These are phyloP conservation scores for Emergomyces pasteurianus DNA, from an alignment of 2,329 filamentous ascomycete genomes.

Conservation along the genomic window DNA sequence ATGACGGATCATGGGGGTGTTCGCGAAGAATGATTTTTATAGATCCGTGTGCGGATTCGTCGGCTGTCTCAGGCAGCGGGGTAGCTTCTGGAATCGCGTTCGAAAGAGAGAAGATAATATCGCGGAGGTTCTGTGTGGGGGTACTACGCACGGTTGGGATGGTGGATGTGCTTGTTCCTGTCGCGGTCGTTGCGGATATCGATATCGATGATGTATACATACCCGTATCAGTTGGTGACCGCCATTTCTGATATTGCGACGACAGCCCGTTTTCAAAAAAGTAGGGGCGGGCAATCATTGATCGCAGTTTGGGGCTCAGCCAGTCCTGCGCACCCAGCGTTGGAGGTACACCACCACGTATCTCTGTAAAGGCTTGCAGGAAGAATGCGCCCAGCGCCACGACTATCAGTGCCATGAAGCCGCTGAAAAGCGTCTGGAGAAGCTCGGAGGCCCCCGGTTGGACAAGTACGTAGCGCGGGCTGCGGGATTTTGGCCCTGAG, in stretches of 20 bases:
- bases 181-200: neutral
- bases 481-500: conserved; percentile 30
- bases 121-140: conserved; percentile 14
- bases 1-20: conserved; percentile 1
- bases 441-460: conserved; percentile 43
- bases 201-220: conserved; percentile 2
- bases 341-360: conserved; percentile 46
- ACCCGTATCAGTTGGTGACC: conserved; percentile 8
- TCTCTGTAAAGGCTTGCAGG: conserved; percentile 49
- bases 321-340: conserved; percentile 44
- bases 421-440: conserved; percentile 42
- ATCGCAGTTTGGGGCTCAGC: conserved; percentile 41
- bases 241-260: conserved; percentile 10
- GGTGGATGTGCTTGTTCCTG: neutral
- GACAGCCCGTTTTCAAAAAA: conserved; percentile 17
- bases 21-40: conserved; percentile 7
- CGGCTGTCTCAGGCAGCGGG: conserved; percentile 16
- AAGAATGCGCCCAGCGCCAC: conserved; percentile 52
- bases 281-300: conserved; percentile 30
- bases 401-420: conserved; percentile 48
- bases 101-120: conserved; percentile 18
- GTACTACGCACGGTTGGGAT: neutral
- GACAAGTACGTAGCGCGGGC: conserved; percentile 59
- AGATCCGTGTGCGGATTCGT: conserved; percentile 5
- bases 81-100: conserved; percentile 14